A percentile compares a stretch with the other conserved stretches of the same genome.
These are phyloP conservation scores for Nakazawaea laoshanensis DNA, from an alignment of 805 yeast genomes.

Conservation along the genomic window DNA sequence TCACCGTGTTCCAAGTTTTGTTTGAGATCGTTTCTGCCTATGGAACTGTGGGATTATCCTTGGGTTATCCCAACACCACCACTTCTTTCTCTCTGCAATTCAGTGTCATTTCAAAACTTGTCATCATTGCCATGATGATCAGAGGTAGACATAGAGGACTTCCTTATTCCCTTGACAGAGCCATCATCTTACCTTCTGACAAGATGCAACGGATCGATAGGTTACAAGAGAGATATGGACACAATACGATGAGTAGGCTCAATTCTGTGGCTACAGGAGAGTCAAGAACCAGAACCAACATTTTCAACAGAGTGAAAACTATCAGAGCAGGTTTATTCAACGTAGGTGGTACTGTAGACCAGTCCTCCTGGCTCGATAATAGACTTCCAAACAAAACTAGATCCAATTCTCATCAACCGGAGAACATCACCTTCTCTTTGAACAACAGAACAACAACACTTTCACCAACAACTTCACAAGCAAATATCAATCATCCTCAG, in stretches of 20 bases:
- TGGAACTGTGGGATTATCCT: constrained; percentile 90
- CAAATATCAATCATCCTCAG: background rate
- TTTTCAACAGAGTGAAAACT: constrained; percentile 7
- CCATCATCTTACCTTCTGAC: constrained; percentile 76
- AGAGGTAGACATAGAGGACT: constrained; percentile 96
- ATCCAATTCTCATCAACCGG: constrained; percentile 7
- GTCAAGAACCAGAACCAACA: constrained; percentile 6
- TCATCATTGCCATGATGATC: constrained; percentile 81
- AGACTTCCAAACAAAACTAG: constrained; percentile 3
- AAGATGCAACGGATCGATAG: constrained; percentile 54
- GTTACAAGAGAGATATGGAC: constrained; percentile 30
- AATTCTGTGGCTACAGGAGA: constrained; percentile 4
- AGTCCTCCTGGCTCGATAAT: constrained; percentile 5
- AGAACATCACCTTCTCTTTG: constrained; percentile 8
- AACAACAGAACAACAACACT: constrained; percentile 1
- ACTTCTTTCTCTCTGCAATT: constrained; percentile 73
- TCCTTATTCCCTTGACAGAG: constrained; percentile 90
- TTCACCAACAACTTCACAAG: background rate
- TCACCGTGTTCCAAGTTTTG: constrained; percentile 62
- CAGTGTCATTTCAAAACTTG: constrained; percentile 65
- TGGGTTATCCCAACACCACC: constrained; percentile 66
- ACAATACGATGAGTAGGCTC: constrained; percentile 1
- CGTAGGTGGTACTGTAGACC: constrained; percentile 7
- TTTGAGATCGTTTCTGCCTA: constrained; percentile 93
- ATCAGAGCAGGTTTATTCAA: constrained; percentile 8